These are phyloP conservation scores for Suillus discolor DNA, from an alignment of 768 basidiomycete genomes.

Conservation along the genomic window DNA sequence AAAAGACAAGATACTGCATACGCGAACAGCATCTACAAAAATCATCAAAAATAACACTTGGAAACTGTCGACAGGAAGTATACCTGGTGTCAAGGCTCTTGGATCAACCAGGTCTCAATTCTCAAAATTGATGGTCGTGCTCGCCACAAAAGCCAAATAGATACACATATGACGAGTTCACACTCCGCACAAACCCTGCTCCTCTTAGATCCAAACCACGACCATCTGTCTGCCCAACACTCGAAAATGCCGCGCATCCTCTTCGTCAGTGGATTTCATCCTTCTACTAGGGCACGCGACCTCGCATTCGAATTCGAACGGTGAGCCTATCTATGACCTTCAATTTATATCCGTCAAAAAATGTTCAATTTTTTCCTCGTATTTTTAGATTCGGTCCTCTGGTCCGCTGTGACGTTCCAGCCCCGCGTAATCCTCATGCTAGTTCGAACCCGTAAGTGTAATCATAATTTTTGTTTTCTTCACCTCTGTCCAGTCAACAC, in stretches of 20 bases:
- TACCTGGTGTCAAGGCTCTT: slow-evolving; percentile 11
- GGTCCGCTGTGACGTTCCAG: slow-evolving; percentile 88
- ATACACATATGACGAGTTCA: slow-evolving; percentile 27
- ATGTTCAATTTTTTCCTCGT: slow-evolving; percentile 10
- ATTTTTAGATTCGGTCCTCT: slow-evolving; percentile 71
- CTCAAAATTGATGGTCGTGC: slow-evolving; percentile 8
- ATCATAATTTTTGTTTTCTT: slow-evolving; percentile 20
- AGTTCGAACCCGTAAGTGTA: slow-evolving; percentile 80
- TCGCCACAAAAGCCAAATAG: slow-evolving; percentile 43
- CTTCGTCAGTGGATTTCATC: slow-evolving; percentile 86
- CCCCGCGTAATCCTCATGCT: slow-evolving; percentile 76
- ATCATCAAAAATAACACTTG: slow-evolving; percentile 11
- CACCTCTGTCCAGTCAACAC: slow-evolving; percentile 41
- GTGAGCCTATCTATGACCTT: slow-evolving; percentile 40
- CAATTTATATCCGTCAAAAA: slow-evolving; percentile 1
- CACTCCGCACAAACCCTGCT: slow-evolving; percentile 29
- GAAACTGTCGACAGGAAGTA: background rate
- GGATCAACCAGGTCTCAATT: background rate
- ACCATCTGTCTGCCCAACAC: slow-evolving; percentile 6
- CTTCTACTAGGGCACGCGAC: slow-evolving; percentile 79
- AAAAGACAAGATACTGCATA: slow-evolving; percentile 24
- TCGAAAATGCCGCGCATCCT: slow-evolving; percentile 74
- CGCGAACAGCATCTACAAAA: slow-evolving; percentile 17
- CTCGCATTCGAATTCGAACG: slow-evolving; percentile 88
- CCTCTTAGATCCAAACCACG: slow-evolving; percentile 28